Conservation (phyloP, 2,329 filamentous ascomycete genomes). For the Arthrobotrys sinensis region DNA sequence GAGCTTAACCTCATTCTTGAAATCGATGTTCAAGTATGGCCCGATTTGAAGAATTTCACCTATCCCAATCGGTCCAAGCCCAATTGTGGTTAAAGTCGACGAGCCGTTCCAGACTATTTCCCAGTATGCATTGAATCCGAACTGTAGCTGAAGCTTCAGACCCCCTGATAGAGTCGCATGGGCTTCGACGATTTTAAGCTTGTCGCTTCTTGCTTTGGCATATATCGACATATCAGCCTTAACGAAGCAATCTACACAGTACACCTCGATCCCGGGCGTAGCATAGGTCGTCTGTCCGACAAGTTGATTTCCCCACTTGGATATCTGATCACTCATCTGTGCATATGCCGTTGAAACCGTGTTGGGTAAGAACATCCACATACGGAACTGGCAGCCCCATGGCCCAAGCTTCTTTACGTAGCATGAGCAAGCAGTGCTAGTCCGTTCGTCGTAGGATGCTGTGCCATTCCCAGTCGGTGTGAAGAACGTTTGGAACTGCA, state of each 20-base stretch:
- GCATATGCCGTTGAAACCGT: neutral
- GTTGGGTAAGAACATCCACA: conserved; percentile 1
- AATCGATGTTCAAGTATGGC: neutral
- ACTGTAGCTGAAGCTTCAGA: neutral
- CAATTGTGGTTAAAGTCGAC: neutral
- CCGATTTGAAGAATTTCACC: neutral
- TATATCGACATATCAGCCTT: neutral
- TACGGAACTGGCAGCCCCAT: conserved; percentile 19
- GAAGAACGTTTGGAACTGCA: neutral
- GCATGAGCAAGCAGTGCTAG: neutral
- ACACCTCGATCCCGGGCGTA: neutral
- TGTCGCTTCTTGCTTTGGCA: neutral
- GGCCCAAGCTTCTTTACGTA: neutral
- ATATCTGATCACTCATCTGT: conserved; percentile 13
- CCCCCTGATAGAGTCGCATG: neutral
- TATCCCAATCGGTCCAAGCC: neutral
- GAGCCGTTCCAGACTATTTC: neutral
- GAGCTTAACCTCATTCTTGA: conserved; percentile 7
- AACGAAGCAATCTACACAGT: conserved; percentile 13
- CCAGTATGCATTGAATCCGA: conserved; percentile 7
- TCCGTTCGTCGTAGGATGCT: neutral
- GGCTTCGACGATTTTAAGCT: neutral
- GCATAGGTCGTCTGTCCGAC: conserved; percentile 13
- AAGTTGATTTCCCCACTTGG: neutral
- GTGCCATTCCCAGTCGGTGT: neutral